Conservation (phyloP, 1,284 basidiomycete species). For the Cryptococcus amylolentus region DNA sequence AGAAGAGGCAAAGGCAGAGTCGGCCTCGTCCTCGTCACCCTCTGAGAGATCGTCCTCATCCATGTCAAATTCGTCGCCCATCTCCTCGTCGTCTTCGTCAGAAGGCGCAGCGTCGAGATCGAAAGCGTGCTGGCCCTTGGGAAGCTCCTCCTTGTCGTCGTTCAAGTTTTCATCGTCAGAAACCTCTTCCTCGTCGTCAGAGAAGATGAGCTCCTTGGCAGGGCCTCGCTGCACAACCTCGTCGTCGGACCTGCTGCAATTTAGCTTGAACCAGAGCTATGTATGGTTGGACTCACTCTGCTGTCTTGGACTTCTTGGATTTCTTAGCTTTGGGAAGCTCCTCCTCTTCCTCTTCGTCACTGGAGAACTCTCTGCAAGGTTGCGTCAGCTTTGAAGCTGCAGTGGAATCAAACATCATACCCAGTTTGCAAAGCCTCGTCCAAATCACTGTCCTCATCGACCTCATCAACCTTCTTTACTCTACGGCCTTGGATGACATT, state of each 20-base stretch:
- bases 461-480: slow-evolving; percentile 38
- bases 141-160: slow-evolving; percentile 41
- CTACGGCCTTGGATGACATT: slow-evolving; percentile 14
- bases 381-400: not conserved
- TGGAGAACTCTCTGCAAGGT: slow-evolving; percentile 35
- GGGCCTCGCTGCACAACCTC: slow-evolving; percentile 47
- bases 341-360: slow-evolving; percentile 53
- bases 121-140: slow-evolving; percentile 46
- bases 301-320: slow-evolving; percentile 41
- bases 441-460: slow-evolving; percentile 43
- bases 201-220: slow-evolving; percentile 62
- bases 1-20: slow-evolving; percentile 47
- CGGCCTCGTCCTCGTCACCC: slow-evolving; percentile 52
- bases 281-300: not conserved
- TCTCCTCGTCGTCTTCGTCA: slow-evolving; percentile 27
- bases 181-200: slow-evolving; percentile 59
- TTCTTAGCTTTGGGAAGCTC: slow-evolving; percentile 44
- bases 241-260: slow-evolving; percentile 31
- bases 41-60: slow-evolving; percentile 34
- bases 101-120: slow-evolving; percentile 48
- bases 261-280: not conserved
- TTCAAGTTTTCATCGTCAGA: slow-evolving; percentile 41
- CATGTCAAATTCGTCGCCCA: slow-evolving; percentile 35
- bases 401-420: slow-evolving; percentile 22
- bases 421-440: slow-evolving; percentile 43